Evolutionary conservation across 2,329 filamentous ascomycete species (phyloP).

Genomic region (Aspergillus sp.): DNA sequence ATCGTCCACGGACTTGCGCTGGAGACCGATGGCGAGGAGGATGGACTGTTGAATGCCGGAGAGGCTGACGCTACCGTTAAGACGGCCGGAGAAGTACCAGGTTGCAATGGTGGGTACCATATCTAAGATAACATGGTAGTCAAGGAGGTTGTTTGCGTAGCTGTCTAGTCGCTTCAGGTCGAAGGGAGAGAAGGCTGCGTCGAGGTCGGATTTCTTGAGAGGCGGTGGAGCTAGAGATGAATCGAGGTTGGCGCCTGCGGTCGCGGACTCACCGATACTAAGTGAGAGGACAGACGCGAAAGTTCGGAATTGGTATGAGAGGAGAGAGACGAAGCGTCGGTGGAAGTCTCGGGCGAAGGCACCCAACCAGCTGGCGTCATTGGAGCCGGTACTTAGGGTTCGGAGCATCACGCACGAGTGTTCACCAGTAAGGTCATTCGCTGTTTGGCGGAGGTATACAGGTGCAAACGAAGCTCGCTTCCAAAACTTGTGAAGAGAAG

Average conservation of each 20-base stretch:
- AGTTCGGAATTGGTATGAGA: conserved; percentile 87
- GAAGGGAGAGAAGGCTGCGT: conserved; percentile 78
- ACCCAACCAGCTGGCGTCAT: conserved; percentile 80
- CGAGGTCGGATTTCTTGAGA: conserved; percentile 73
- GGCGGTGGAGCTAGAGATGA: conserved; percentile 52
- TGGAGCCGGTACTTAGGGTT: conserved; percentile 60
- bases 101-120: conserved; percentile 79
- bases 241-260: conserved; percentile 68
- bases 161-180: conserved; percentile 93
- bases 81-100: conserved; percentile 79
- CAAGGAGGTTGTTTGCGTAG: conserved; percentile 94
- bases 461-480: conserved; percentile 83
- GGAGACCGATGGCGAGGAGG: conserved; percentile 84
- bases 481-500: conserved; percentile 92
- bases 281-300: conserved; percentile 79
- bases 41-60: conserved; percentile 83
- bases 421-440: conserved; percentile 94
- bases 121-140: conserved; percentile 96
- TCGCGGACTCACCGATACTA: conserved; percentile 84
- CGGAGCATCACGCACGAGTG: conserved; percentile 98
- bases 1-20: conserved; percentile 81
- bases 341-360: conserved; percentile 94
- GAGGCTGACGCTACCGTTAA: conserved; percentile 67
- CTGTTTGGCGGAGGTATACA: conserved; percentile 90
- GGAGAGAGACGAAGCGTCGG: conserved; percentile 80